phyloP scores from a whole-genome alignment of 352 stramenopile genomes.

The Phytopythium chamaehyphon region DNA sequence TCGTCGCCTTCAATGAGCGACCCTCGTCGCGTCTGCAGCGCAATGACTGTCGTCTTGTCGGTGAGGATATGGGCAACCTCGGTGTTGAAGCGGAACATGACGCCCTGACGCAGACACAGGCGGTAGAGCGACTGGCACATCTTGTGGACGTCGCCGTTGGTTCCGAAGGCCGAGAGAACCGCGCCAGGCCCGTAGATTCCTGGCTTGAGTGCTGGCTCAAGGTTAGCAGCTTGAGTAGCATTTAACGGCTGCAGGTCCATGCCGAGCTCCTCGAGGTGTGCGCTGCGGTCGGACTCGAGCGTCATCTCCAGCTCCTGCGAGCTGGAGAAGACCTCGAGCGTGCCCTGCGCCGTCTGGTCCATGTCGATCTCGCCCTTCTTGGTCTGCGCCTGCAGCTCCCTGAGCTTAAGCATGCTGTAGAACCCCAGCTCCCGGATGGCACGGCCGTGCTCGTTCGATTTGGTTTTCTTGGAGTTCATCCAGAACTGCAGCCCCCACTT shows the following conservation, averaged over 20 bases:
- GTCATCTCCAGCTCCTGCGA: conserved; percentile 57
- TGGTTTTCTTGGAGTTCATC: conserved; percentile 73
- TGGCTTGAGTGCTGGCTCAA: conserved; percentile 56
- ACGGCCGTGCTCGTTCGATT: conserved; percentile 72
- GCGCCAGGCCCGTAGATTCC: conserved; percentile 64
- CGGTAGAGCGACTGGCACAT: conserved; percentile 81
- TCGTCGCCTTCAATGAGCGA: conserved; percentile 84
- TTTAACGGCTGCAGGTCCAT: conserved; percentile 76
- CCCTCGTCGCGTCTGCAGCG: conserved; percentile 72
- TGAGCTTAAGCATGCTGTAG: conserved; percentile 84
- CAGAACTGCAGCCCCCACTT: conserved; percentile 86
- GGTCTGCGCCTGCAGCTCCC: conserved; percentile 66
- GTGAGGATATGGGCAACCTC: conserved; percentile 78
- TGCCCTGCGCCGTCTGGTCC: conserved; percentile 83
- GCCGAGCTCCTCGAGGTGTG: conserved; percentile 66
- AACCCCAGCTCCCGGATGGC: conserved; percentile 83
- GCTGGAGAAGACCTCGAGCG: conserved; percentile 73
- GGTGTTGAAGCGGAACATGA: conserved; percentile 88
- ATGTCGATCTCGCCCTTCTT: conserved; percentile 84
- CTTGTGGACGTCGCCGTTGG: conserved; percentile 86
- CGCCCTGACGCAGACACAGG: conserved; percentile 73
- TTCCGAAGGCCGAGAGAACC: conserved; percentile 76
- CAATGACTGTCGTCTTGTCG: conserved; percentile 72
- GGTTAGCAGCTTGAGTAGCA: conserved; percentile 44
- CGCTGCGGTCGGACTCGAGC: conserved; percentile 65